Base-by-base conservation (phyloP, 2,329 filamentous ascomycete species). In the Fonsecaea pedrosoi region DNA sequence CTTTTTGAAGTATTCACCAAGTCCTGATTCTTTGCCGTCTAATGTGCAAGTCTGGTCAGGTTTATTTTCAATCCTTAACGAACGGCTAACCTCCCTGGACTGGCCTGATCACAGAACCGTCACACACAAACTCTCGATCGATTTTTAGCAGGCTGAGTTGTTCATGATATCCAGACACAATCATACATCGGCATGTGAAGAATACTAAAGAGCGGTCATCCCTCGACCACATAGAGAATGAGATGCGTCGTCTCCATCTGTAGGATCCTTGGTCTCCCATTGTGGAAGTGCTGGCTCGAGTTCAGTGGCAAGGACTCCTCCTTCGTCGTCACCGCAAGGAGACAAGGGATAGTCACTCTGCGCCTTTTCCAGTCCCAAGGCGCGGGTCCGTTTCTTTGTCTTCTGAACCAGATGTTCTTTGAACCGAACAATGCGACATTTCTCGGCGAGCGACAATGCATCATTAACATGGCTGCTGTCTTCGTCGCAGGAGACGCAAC, bases 381-480 rank as follows among this genome's bases (percentile, higher is more conserved):
- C 12, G 45, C 21, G 30, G n/a, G 18, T 30, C 12, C 21, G 34
- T 12, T 7, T 35, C 34, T 60, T n/a, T 35, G 60, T 45, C 56
- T 35, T 54, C 15, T 30, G 18, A 10, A 21, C 34, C 21, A 64
- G 45, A 45, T 64, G 32, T 15, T 34, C 13, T 35, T 53, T 48
- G 62, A 54, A 55, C 32, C 62, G 55, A 13, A 55, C 45, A n/a
- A 60, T 53, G 18, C 38, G 4, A 18, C 40, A 48, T 21, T 40
- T 45, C 37, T n/a, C 18, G 3, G 54, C 48, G 8, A 65, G 30
- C 6, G 37, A 35, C n/a, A n/a, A 37, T 12, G 62, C 30, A 4
- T 45, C 37, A 9, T 40, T 35, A 12, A 60, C 32, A 34, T 65
- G 62, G 48, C 25, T 9, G 21, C 34, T 7, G 30, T 60, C 56